These are phyloP conservation scores for Citrus unshiu DNA, from an alignment of 345 rosid species.

Conservation along the genomic window DNA sequence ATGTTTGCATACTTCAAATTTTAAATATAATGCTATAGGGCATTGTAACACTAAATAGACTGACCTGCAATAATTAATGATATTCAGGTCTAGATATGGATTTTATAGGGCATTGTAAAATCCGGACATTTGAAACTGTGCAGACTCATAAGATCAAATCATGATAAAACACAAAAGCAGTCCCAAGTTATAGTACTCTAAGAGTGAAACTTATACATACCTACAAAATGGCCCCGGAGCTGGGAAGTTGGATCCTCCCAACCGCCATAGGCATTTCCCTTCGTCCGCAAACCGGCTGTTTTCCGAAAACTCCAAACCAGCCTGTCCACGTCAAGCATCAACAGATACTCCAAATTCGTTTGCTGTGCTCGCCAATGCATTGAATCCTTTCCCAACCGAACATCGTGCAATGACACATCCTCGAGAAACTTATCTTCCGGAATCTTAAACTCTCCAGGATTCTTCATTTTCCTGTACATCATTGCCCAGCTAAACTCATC, in stretches of 20 bases:
- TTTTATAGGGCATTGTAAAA: no score
- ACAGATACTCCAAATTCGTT: slow-evolving; percentile 50
- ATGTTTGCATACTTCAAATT: no score
- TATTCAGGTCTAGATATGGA: no score
- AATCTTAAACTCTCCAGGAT: not conserved
- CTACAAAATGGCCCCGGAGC: slow-evolving; percentile 63
- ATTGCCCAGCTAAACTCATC: slow-evolving; percentile 28
- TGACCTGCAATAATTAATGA: no score
- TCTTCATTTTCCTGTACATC: not conserved
- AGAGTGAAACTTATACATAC: slow-evolving; percentile 3
- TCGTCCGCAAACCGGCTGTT: slow-evolving; percentile 39
- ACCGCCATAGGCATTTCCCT: slow-evolving; percentile 43
- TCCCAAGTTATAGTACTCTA: not conserved
- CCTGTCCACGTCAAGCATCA: slow-evolving; percentile 45
- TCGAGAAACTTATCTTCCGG: slow-evolving; percentile 28
- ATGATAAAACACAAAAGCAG: no score
- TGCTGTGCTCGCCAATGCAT: slow-evolving; percentile 49
- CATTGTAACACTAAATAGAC: no score
- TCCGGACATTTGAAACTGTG: no score
- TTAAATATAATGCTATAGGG: no score
- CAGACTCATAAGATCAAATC: no score
- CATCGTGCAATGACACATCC: slow-evolving; percentile 46
- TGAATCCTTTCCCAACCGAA: slow-evolving; percentile 41
- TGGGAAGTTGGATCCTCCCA: slow-evolving; percentile 38
- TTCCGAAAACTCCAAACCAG: slow-evolving; percentile 55